phyloP scores from a whole-genome alignment of 352 stramenopile species.

The Phytophthora pluvialis region DNA sequence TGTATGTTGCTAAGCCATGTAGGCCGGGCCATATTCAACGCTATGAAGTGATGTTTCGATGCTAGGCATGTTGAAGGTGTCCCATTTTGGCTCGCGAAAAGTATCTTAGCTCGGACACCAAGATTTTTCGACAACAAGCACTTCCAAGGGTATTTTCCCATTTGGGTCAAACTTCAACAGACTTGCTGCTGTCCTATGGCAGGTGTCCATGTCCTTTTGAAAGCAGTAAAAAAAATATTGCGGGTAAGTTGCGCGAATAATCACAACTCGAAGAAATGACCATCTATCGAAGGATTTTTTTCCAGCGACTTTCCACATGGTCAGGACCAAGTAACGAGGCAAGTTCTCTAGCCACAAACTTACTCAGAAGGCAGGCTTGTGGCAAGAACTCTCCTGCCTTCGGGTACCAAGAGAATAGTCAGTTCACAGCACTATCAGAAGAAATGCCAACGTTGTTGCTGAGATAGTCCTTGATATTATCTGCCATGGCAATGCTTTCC shows the following conservation, averaged over 20 bases:
- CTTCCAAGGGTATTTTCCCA: too few relatives aligned
- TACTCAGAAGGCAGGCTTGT: not conserved
- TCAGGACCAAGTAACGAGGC: not conserved
- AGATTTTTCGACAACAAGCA: too few relatives aligned
- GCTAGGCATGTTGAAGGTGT: constrained; percentile 2
- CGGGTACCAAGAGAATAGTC: constrained; percentile 3
- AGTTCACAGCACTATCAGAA: not conserved
- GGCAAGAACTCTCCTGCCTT: not conserved
- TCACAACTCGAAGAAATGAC: constrained; percentile 10
- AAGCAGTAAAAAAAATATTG: not conserved
- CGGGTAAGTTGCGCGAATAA: constrained; percentile 5
- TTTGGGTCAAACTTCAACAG: too few relatives aligned
- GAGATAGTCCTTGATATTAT: not conserved
- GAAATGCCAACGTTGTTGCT: not conserved
- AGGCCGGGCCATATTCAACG: constrained; percentile 1
- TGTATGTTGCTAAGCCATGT: constrained; percentile 4
- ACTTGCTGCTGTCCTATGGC: too few relatives aligned
- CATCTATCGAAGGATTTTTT: constrained; percentile 11
- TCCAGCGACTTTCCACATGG: not conserved
- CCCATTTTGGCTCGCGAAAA: not conserved
- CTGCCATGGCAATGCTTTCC: not conserved
- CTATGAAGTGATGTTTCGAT: constrained; percentile 13
- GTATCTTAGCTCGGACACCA: constrained; percentile 8
- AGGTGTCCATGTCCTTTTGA: not conserved
- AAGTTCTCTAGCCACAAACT: constrained; percentile 10